Percentiles rank a stretch among this genome's conserved stretches.
Evolutionary conservation across 805 yeast genomes (phyloP).

Genomic region (Millerozyma miso): DNA sequence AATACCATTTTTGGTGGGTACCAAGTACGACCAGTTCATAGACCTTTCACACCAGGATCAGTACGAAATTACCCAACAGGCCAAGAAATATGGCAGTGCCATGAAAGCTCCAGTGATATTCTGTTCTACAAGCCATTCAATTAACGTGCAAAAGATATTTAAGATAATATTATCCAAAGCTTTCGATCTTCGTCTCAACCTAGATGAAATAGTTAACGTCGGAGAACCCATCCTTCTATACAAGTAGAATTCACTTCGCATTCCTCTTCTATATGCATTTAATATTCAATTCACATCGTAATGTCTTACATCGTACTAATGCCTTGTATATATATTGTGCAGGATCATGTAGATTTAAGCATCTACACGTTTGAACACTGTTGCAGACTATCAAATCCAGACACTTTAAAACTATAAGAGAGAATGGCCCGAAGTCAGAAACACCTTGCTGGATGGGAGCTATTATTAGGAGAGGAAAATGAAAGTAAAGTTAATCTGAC

Average conservation of each 20-base stretch:
- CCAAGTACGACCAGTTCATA: slow-evolving; percentile 85
- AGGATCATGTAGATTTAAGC: no score
- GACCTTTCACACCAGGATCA: slow-evolving; percentile 79
- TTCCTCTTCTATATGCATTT: background rate
- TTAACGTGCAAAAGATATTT: slow-evolving; percentile 90
- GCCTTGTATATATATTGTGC: no score
- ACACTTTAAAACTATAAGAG: no score
- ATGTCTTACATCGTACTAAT: no score
- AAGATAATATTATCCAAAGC: slow-evolving; percentile 87
- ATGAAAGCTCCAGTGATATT: slow-evolving; percentile 85
- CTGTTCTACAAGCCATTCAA: slow-evolving; percentile 87
- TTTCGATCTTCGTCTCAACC: slow-evolving; percentile 74
- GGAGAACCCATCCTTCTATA: slow-evolving; percentile 93
- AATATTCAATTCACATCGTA: background rate
- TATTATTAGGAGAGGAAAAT: slow-evolving; percentile 11
- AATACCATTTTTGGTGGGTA: slow-evolving; percentile 86
- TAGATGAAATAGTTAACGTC: slow-evolving; percentile 76
- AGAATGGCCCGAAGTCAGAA: slow-evolving; percentile 15
- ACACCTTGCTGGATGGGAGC: slow-evolving; percentile 35
- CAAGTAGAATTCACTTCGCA: slow-evolving; percentile 16
- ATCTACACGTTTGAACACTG: no score
- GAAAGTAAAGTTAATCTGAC: background rate
- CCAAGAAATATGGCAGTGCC: slow-evolving; percentile 79
- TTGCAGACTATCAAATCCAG: no score
- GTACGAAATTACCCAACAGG: slow-evolving; percentile 74